phyloP scores from a whole-genome alignment of 2,329 filamentous ascomycete genomes.

The Lecanicillium sp. region DNA sequence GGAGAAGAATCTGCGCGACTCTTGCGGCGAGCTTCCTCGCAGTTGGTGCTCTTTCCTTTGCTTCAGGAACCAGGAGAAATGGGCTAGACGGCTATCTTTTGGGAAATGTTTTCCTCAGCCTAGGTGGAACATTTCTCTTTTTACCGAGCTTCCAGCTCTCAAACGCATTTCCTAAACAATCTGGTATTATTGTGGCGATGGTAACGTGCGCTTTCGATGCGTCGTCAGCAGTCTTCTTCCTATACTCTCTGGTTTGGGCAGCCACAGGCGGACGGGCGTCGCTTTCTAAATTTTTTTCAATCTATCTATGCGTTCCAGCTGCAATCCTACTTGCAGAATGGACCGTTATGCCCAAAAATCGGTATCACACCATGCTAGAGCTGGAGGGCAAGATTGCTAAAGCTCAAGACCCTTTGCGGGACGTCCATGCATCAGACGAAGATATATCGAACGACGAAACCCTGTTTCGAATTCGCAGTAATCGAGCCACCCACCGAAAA shows the following conservation, averaged over 20 bases:
- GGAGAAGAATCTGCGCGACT: slow-evolving; percentile 67
- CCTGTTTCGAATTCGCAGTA: slow-evolving; percentile 30
- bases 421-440: slow-evolving; percentile 46
- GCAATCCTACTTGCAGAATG: slow-evolving; percentile 28
- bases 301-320: slow-evolving; percentile 26
- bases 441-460: slow-evolving; percentile 39
- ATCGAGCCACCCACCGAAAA: slow-evolving; percentile 42
- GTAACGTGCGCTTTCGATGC: slow-evolving; percentile 79
- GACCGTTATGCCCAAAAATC: slow-evolving; percentile 28
- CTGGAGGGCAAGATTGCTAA: slow-evolving; percentile 31
- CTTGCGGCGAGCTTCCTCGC: slow-evolving; percentile 62
- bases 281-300: slow-evolving; percentile 31
- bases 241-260: slow-evolving; percentile 65
- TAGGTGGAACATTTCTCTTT: slow-evolving; percentile 75
- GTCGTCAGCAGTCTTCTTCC: slow-evolving; percentile 67
- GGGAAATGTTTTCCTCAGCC: slow-evolving; percentile 67
- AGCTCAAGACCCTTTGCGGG: slow-evolving; percentile 25
- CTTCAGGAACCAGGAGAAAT: slow-evolving; percentile 52
- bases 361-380: slow-evolving; percentile 30
- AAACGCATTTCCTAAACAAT: slow-evolving; percentile 70
- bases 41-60: slow-evolving; percentile 64
- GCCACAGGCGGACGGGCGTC: slow-evolving; percentile 33
- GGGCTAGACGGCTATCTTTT: slow-evolving; percentile 64
- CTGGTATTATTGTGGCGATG: slow-evolving; percentile 70
- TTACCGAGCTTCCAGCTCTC: slow-evolving; percentile 79